Percentiles rank a stretch among this genome's conserved stretches.
Conservation (phyloP, 176 grass and related monocot species). For the Puccinellia tenuiflora region DNA sequence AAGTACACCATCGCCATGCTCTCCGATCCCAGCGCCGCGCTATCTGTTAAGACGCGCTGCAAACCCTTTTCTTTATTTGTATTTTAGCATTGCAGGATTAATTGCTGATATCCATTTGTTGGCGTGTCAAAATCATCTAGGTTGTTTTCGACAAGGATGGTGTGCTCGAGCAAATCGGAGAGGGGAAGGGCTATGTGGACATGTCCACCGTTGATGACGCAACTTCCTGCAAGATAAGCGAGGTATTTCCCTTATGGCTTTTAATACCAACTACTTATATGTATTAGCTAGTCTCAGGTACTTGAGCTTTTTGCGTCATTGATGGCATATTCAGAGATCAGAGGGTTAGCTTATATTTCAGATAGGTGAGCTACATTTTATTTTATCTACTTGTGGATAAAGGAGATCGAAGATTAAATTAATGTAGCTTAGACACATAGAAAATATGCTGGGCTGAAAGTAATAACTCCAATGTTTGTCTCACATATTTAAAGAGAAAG, state of each 20-base stretch:
- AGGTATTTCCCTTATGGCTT: slow-evolving; percentile 43
- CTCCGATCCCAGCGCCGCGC: slow-evolving; percentile 80
- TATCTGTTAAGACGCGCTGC: slow-evolving; percentile 51
- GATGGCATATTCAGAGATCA: neutral
- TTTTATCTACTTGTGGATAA: neutral
- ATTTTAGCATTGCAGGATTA: neutral
- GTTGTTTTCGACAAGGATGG: slow-evolving; percentile 94
- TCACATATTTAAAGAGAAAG: neutral
- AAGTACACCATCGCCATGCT: slow-evolving; percentile 97
- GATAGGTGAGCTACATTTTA: neutral
- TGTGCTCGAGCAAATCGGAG: slow-evolving; percentile 78
- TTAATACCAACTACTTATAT: neutral
- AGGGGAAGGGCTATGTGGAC: slow-evolving; percentile 84
- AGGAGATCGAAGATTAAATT: neutral
- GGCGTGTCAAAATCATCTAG: slow-evolving; percentile 22
- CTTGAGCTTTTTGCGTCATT: neutral
- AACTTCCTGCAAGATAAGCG: slow-evolving; percentile 79
- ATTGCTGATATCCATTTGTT: neutral
- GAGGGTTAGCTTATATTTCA: neutral
- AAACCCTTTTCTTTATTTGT: neutral
- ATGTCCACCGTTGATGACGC: slow-evolving; percentile 94
- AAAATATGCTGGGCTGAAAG: neutral
- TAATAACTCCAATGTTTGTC: neutral
- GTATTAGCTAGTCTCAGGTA: neutral
- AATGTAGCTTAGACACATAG: neutral